Evolutionary conservation across 2,329 filamentous ascomycete species (phyloP).

Genomic region (Colletotrichum sp.): DNA sequence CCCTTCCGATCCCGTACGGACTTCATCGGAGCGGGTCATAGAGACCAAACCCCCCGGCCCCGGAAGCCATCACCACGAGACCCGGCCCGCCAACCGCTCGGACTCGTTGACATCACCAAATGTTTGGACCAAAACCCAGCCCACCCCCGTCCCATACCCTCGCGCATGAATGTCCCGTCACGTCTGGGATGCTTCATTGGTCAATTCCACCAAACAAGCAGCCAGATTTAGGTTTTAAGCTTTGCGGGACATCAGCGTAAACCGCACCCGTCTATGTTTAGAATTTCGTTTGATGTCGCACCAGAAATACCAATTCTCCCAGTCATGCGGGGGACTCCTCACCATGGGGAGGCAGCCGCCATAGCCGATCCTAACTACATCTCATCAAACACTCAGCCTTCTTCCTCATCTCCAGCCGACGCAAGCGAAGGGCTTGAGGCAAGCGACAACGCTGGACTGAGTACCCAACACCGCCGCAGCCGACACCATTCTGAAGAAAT

Average conservation of each 20-base stretch:
- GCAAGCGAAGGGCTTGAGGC: not conserved
- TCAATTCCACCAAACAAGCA: not conserved
- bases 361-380: not conserved
- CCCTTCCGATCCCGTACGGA: not conserved
- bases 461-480: not conserved
- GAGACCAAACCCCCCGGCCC: not conserved
- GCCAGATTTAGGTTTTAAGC: not conserved
- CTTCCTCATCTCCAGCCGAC: not conserved
- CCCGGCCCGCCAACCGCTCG: not conserved
- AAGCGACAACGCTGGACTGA: not conserved
- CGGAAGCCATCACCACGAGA: not conserved
- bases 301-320: not conserved
- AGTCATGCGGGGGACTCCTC: not conserved
- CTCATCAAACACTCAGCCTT: not conserved
- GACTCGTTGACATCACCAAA: not conserved
- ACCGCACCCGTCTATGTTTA: not conserved
- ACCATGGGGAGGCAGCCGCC: not conserved
- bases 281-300: constrained; percentile 13
- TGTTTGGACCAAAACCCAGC: not conserved
- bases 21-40: not conserved
- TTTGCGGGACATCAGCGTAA: not conserved
- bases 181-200: not conserved
- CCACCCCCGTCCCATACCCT: not conserved
- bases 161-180: not conserved
- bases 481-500: not conserved